Evolutionary conservation across 805 yeast species (phyloP).

Genomic region (Suhomyces emberorum): DNA sequence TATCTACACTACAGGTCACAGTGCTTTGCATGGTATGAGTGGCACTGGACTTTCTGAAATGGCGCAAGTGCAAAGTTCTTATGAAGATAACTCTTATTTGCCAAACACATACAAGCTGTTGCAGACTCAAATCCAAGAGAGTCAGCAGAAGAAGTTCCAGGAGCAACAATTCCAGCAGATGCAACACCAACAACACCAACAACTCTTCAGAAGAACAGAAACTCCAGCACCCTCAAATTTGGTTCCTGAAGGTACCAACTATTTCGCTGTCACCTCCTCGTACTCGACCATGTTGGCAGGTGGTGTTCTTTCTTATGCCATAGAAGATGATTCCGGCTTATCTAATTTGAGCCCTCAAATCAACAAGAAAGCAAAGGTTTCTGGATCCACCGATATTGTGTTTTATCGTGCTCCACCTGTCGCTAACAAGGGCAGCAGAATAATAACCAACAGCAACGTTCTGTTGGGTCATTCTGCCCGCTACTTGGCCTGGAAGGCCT

Average conservation of each 20-base stretch:
- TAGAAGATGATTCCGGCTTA: conserved; percentile 17
- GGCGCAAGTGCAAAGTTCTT: neutral
- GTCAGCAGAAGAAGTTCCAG: conserved; percentile 12
- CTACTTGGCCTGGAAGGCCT: conserved; percentile 52
- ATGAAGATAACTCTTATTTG: conserved; percentile 5
- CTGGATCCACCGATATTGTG: conserved; percentile 25
- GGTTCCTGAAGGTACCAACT: conserved; percentile 14
- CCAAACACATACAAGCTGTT: conserved; percentile 16
- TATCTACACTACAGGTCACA: conserved; percentile 12
- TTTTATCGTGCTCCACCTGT: conserved; percentile 74
- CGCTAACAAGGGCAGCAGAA: conserved; percentile 23
- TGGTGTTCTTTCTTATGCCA: conserved; percentile 36
- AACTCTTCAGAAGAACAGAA: conserved; percentile 9
- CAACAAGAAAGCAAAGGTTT: conserved; percentile 21
- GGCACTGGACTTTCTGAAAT: neutral
- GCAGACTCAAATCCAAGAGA: conserved; percentile 14
- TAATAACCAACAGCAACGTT: conserved; percentile 27
- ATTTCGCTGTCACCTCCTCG: conserved; percentile 30
- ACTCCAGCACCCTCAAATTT: conserved; percentile 11
- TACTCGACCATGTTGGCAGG: conserved; percentile 38
- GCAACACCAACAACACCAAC: conserved; percentile 17
- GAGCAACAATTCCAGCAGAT: conserved; percentile 13
- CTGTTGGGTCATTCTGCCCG: conserved; percentile 70
- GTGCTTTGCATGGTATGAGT: conserved; percentile 16
- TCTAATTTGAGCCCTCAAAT: conserved; percentile 19